phyloP scores from a whole-genome alignment of 768 basidiomycete species.

The Cystobasidium onofrii region DNA sequence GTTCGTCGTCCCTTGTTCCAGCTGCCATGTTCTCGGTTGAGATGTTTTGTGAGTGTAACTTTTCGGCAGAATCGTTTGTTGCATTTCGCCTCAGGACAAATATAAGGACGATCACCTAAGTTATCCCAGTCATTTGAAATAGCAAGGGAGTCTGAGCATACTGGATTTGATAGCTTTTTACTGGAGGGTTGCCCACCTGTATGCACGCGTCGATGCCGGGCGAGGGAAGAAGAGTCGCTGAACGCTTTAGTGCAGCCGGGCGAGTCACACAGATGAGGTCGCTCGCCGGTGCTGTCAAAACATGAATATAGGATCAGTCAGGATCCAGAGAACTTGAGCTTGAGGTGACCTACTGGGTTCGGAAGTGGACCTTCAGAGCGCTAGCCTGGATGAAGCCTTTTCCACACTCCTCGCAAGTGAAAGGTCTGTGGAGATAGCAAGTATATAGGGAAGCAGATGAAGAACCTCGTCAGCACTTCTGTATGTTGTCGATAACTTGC shows the following conservation, averaged over 20 bases:
- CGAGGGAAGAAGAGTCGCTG: conserved; percentile 82
- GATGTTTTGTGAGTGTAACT: conserved; percentile 48
- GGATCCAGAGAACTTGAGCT: too few species aligned
- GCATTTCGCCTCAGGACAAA: conserved; percentile 43
- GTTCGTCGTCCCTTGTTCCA: not conserved
- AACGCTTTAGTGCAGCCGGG: conserved; percentile 72
- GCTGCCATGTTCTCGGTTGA: conserved; percentile 42
- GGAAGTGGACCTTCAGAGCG: conserved; percentile 75
- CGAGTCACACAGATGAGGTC: conserved; percentile 74
- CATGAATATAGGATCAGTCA: not conserved
- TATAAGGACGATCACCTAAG: conserved; percentile 47
- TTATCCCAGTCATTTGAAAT: too few species aligned
- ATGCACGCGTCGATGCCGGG: conserved; percentile 66
- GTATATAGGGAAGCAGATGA: too few species aligned
- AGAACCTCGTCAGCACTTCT: too few species aligned
- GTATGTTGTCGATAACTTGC: too few species aligned
- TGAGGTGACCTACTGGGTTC: conserved; percentile 60
- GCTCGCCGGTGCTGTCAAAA: conserved; percentile 59
- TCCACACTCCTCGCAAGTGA: conserved; percentile 41
- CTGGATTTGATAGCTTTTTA: too few species aligned
- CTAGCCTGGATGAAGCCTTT: conserved; percentile 58
- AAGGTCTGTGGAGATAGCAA: conserved; percentile 45
- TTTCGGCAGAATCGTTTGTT: conserved; percentile 41
- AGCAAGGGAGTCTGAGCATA: too few species aligned
- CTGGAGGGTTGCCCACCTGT: conserved; percentile 41